Evolutionary conservation across 441 rosid species (phyloP).

Genomic region (Aquilaria agallochum): DNA sequence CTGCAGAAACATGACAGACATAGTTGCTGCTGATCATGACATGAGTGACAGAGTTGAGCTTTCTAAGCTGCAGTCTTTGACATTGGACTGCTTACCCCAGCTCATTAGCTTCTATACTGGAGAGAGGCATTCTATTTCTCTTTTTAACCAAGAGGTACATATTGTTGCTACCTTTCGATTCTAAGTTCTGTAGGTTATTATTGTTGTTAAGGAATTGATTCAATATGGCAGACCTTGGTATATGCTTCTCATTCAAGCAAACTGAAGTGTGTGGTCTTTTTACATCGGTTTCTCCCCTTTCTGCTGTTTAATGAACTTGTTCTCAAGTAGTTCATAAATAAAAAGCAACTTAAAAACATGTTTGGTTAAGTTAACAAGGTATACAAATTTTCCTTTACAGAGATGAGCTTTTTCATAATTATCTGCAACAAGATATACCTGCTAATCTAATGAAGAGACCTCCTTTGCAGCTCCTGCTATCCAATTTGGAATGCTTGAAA

Average conservation of each 20-base stretch:
- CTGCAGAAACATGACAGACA: slow-evolving; percentile 14
- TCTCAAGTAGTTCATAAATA: background rate
- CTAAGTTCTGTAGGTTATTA: too few relatives aligned
- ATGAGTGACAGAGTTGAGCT: slow-evolving; percentile 1
- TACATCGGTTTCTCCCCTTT: too few relatives aligned
- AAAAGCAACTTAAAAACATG: slow-evolving; percentile 6
- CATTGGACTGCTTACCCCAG: background rate
- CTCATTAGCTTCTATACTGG: background rate
- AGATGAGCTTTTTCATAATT: too few relatives aligned
- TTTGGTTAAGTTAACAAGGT: too few relatives aligned
- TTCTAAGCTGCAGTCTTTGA: slow-evolving; percentile 3
- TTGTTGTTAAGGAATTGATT: too few relatives aligned
- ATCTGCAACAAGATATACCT: too few relatives aligned
- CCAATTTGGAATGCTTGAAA: slow-evolving; percentile 6
- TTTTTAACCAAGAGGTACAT: slow-evolving; percentile 13
- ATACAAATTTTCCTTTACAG: too few relatives aligned
- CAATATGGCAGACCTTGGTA: too few relatives aligned
- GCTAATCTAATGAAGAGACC: too few relatives aligned
- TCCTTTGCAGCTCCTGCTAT: slow-evolving; percentile 4
- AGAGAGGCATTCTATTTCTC: background rate
- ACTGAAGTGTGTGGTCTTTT: too few relatives aligned
- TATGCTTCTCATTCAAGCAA: too few relatives aligned
- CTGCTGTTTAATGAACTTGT: too few relatives aligned
- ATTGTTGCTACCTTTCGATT: background rate
- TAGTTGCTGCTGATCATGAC: slow-evolving; percentile 7